Conservation (phyloP, 2,329 filamentous ascomycete species). For the Elsinoe necatrix region DNA sequence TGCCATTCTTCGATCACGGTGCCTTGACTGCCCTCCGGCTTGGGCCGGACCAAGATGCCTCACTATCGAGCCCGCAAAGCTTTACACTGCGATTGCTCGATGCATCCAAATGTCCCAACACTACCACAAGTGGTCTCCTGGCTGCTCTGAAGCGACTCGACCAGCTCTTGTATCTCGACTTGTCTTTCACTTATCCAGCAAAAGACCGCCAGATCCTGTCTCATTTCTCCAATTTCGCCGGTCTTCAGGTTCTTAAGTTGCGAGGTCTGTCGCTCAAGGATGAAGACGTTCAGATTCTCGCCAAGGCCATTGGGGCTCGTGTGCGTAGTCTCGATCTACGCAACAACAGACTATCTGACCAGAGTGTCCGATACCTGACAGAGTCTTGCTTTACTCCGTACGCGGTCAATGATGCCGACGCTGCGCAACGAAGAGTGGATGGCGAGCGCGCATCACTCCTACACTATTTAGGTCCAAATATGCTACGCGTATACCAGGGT, state of each 20-base stretch:
- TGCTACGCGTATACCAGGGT: conserved; percentile 34
- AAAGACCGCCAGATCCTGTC: conserved; percentile 36
- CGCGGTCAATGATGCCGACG: conserved; percentile 15
- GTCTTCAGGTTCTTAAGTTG: conserved; percentile 50
- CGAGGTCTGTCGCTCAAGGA: conserved; percentile 47
- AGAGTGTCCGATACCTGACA: conserved; percentile 44
- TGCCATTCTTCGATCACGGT: conserved; percentile 56
- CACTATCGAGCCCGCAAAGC: background rate
- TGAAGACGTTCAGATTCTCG: conserved; percentile 44
- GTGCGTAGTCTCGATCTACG: conserved; percentile 50
- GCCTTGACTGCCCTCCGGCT: conserved; percentile 41
- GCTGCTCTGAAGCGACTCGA: conserved; percentile 47
- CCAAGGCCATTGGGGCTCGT: conserved; percentile 42
- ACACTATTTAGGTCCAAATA: conserved; percentile 33
- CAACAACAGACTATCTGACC: conserved; percentile 50
- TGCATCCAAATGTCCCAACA: conserved; percentile 49
- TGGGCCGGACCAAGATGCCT: background rate
- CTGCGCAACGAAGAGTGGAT: background rate
- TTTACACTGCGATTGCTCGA: conserved; percentile 49
- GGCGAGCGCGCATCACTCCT: conserved; percentile 23
- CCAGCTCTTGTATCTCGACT: conserved; percentile 48
- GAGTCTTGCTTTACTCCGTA: conserved; percentile 39
- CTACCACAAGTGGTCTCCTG: conserved; percentile 47
- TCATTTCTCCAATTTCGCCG: conserved; percentile 38
- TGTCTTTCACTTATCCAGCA: conserved; percentile 40